Evolutionary conservation across 2,329 filamentous ascomycete species (phyloP).

Genomic region (Xylaria sp.): DNA sequence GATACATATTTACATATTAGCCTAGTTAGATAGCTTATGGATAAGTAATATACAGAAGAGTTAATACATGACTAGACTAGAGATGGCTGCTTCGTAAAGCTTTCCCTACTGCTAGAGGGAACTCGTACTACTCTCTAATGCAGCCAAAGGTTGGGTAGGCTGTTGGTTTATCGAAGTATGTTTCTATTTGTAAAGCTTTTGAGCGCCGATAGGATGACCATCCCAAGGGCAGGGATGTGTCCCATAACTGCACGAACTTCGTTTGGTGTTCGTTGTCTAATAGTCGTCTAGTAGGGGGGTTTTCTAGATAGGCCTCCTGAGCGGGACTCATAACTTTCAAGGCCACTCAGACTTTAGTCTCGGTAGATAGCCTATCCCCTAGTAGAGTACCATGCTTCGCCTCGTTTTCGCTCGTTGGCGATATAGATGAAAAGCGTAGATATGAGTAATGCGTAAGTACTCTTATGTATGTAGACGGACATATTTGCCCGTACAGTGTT

Average conservation of each 20-base stretch:
- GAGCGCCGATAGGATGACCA: neutral
- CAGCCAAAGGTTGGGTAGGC: neutral
- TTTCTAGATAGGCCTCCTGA: too few relatives aligned
- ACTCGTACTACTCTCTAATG: neutral
- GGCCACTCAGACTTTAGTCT: neutral
- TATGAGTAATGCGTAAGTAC: neutral
- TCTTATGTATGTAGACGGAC: neutral
- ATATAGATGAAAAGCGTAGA: neutral
- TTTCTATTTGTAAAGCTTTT: neutral
- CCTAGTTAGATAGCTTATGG: neutral
- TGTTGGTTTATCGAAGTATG: neutral
- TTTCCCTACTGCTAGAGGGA: neutral
- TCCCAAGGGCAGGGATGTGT: neutral
- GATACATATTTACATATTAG: conserved; percentile 10
- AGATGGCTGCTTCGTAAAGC: neutral
- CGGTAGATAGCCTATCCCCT: neutral
- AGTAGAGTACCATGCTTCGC: neutral
- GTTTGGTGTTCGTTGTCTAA: neutral
- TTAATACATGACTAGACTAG: conserved; percentile 6
- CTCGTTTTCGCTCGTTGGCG: neutral
- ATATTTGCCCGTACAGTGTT: neutral
- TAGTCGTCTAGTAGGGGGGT: too few relatives aligned
- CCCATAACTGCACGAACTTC: neutral
- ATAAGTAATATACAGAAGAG: conserved; percentile 19
- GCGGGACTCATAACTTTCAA: neutral